phyloP scores from a whole-genome alignment of 371 early-diverging fungal species.

The Circinella umbellata region DNA sequence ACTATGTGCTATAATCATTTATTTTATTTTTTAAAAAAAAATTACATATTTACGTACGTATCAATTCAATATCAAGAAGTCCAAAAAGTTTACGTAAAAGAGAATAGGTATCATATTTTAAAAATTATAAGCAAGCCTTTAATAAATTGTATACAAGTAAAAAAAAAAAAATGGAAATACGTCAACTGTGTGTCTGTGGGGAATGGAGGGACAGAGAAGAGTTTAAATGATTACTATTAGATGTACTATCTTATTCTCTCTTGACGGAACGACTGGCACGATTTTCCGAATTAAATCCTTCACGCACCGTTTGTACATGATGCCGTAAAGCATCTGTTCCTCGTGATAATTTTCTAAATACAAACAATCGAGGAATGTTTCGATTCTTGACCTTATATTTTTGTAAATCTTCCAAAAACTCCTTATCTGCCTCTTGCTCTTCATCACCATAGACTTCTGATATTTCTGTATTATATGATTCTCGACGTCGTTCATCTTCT shows the following conservation, averaged over 20 bases:
- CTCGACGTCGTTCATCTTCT: neutral
- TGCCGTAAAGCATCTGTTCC: slow-evolving; percentile 21
- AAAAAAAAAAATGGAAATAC: too few relatives aligned
- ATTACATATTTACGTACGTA: too few relatives aligned
- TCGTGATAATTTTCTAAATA: slow-evolving; percentile 20
- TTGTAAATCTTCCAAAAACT: slow-evolving; percentile 12
- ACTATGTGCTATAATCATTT: too few relatives aligned
- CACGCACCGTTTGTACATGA: slow-evolving; percentile 19
- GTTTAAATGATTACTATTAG: too few relatives aligned
- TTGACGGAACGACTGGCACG: slow-evolving; percentile 21
- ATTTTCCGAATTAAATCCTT: slow-evolving; percentile 23
- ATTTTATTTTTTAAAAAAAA: too few relatives aligned
- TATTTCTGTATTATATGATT: slow-evolving; percentile 13
- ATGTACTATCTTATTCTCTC: slow-evolving; percentile 8
- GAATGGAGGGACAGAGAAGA: too few relatives aligned
- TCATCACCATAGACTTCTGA: slow-evolving; percentile 24
- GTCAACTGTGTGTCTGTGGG: too few relatives aligned
- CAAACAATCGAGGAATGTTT: slow-evolving; percentile 15
- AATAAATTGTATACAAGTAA: too few relatives aligned
- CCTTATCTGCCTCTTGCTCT: slow-evolving; percentile 12
- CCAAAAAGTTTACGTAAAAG: too few relatives aligned
- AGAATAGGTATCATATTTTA: too few relatives aligned
- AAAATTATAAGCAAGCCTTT: too few relatives aligned
- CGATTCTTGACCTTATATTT: slow-evolving; percentile 2
- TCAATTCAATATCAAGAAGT: too few relatives aligned